Evolutionary conservation across 192 early-diverging fungal species (phyloP), one percentile per base, ranked within the genome.

Genomic region (Coemansia sp.): DNA sequence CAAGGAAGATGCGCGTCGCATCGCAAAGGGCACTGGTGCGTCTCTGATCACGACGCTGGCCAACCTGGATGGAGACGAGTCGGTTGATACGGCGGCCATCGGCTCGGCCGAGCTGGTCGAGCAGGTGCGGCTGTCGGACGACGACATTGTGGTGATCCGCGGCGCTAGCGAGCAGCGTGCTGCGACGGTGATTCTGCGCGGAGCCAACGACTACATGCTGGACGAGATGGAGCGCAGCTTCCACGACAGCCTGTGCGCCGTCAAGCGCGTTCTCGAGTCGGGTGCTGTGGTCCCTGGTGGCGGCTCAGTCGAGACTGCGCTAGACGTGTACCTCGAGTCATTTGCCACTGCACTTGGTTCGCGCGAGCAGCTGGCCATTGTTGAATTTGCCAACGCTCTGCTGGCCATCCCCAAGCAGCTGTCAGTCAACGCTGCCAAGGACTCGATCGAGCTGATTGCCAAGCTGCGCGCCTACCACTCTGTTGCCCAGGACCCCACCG

Each of bases 161-260:
- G 78, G 69, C 9, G 73, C 78, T 37, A 55, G 50, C 43, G 82
- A 83, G 29, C 91, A 94, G 76, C 87, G 83, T 12, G 88, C 94
- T 1, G 86, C 95, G 18, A 96, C 94, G 15, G 88, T 99, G 34
- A 94, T 99, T 63, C 84, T 99, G 69, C 95, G 97, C 64, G 97
- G 97, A 27, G 95, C 97, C 44, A 99, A 98, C 75, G 97, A 99
- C 70, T 99, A 90, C 66, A 96, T 98, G 95, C 83, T 99, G 48
- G 97, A 99, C 58, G 97, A 99, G 82, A 98, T 99, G 95, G 97
- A 99, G 76, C 85, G 97, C 50, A 91, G 94, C 21, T 67, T 99
- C 58, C 97, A 99, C 68, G 97, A 99, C 82, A 83, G 88, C 38
- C 65, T 99, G 62, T 95, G 92, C 67, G 93, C 94, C 14, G 94